Evolutionary conservation across 1,284 basidiomycete species (phyloP), one percentile per base, ranked within the genome.

Genomic region (Sphagnurus paluster): DNA sequence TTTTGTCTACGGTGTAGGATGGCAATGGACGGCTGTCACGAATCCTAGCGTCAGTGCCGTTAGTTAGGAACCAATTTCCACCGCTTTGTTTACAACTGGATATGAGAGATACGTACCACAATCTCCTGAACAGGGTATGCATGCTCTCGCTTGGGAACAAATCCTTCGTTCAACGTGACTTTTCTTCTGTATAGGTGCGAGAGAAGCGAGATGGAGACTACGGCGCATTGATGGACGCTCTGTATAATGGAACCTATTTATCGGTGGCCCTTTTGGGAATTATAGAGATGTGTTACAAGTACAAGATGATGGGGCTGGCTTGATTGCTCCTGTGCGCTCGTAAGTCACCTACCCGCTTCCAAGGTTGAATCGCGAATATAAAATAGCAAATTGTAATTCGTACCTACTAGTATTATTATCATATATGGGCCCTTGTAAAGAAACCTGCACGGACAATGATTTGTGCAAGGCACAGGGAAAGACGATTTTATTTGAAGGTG

Each of bases 1-100:
- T 8, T 34, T 5, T n/a, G 6, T 17, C 16, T n/a, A n/a, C 32
- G 7, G 7, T 17, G 17, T 38, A 56, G 54, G 52, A 52, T 30
- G 52, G 54, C 16, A 56, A 56, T 48, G 52, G 54, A 16, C 46
- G 54, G 13, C 10, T 56, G 29, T 54, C 54, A 5, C 29, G 54
- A 45, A 49, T 56, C 5, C 30, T 56, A 29, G 42, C 52, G 2
- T 56, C 54, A 9, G 50, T 56, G 26, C 54, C 54, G 16, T 39
- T 56, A 13, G 16, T 56, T 29, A 50, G 40, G 25, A 42, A 38
- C 10, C 39, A 49, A 25, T 41, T 54, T 11, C 54, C 52, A 4
- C 52, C 49, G 24, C 44, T 56, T 5, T 56, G 49, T 46, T 38
- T 56, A 30, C 39, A 35, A 4, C 14, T 28, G 13, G 41, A 42